phyloP scores from a whole-genome alignment of 208 protist genomes.

The Kentomonas sorsogonicus region DNA sequence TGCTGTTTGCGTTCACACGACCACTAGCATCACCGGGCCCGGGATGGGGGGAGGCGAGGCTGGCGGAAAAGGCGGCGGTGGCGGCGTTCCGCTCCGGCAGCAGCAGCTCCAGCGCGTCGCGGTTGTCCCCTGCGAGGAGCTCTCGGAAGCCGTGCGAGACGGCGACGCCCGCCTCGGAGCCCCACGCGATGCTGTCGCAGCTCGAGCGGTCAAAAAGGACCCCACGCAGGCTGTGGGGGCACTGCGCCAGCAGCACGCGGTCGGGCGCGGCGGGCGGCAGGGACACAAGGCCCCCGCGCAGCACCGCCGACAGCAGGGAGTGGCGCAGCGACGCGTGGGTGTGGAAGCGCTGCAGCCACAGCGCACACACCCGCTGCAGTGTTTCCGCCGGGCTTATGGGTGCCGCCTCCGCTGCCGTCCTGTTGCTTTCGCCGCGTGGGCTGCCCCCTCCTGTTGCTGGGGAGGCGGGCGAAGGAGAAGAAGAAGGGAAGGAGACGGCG shows the following conservation, averaged over 20 bases:
- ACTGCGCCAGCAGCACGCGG: constrained; percentile 62
- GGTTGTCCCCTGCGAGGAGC: constrained; percentile 73
- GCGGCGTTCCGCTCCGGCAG: constrained; percentile 58
- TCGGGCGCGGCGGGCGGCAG: constrained; percentile 27
- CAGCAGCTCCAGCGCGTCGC: constrained; percentile 41
- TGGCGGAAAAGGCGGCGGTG: constrained; percentile 41
- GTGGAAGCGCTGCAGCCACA: constrained; percentile 74
- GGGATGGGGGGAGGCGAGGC: constrained; percentile 24
- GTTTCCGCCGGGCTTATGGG: too few species aligned
- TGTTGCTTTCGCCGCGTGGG: too few species aligned
- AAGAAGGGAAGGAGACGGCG: too few species aligned
- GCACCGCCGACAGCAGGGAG: constrained; percentile 37
- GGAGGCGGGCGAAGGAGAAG: too few species aligned
- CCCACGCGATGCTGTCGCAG: constrained; percentile 78
- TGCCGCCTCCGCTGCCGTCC: constrained; percentile 8
- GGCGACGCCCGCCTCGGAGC: constrained; percentile 46
- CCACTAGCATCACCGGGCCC: constrained; percentile 10
- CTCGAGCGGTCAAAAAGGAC: constrained; percentile 69
- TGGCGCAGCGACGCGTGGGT: constrained; percentile 50
- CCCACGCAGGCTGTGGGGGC: constrained; percentile 35
- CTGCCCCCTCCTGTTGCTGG: too few species aligned
- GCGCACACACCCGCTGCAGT: constrained; percentile 42
- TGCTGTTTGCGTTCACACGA: constrained; percentile 9
- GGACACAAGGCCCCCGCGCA: constrained; percentile 16
- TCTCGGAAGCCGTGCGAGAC: constrained; percentile 71